Conservation (phyloP, 2,329 filamentous ascomycete species). For the Cladosporium sp. region DNA sequence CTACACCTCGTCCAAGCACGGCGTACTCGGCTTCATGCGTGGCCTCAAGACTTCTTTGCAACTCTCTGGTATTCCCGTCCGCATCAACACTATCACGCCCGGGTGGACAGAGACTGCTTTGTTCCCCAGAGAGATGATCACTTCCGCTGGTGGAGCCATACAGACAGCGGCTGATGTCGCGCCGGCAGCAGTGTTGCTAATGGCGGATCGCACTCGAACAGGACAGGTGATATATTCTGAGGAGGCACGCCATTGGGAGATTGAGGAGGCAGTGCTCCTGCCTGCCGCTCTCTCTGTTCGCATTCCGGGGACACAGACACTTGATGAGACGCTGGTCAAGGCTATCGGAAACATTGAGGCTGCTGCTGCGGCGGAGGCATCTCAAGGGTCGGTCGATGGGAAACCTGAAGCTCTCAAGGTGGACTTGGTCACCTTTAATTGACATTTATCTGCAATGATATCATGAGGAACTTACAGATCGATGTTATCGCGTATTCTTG, state of each 20-base stretch:
- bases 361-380: not conserved
- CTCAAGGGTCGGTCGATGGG: not conserved
- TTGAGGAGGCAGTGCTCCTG: slow-evolving; percentile 49
- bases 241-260: slow-evolving; percentile 54
- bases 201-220: slow-evolving; percentile 51
- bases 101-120: slow-evolving; percentile 58
- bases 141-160: slow-evolving; percentile 43
- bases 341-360: not conserved
- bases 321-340: slow-evolving; percentile 3
- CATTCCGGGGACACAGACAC: not conserved
- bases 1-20: slow-evolving; percentile 60
- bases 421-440: not conserved
- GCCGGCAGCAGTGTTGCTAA: slow-evolving; percentile 51
- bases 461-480: not conserved
- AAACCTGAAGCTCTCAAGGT: not conserved
- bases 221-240: slow-evolving; percentile 57
- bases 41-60: slow-evolving; percentile 47
- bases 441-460: not conserved
- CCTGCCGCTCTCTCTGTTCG: slow-evolving; percentile 25
- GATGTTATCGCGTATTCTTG: not conserved
- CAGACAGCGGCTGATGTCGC: slow-evolving; percentile 55
- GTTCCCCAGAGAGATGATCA: slow-evolving; percentile 45
- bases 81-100: slow-evolving; percentile 59
- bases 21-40: slow-evolving; percentile 56
- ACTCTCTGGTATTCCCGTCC: slow-evolving; percentile 46